phyloP scores from a whole-genome alignment of 192 early-diverging fungal genomes.

The Dispira simplex region DNA sequence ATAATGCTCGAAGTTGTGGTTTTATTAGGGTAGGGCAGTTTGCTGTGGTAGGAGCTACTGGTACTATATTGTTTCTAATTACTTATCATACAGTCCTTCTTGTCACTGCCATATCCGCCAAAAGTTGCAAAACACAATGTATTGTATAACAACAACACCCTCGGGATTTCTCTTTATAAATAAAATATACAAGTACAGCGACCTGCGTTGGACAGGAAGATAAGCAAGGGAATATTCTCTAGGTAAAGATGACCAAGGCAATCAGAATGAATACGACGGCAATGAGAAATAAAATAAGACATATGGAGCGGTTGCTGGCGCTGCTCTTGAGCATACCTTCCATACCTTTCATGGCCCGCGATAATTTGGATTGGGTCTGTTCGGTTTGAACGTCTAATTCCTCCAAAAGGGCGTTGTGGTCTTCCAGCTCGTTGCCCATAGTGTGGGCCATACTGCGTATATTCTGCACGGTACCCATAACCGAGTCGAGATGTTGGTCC shows the following conservation, averaged over 20 bases:
- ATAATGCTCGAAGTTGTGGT: no score
- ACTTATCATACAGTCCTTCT: no score
- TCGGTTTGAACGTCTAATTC: conserved; percentile 3
- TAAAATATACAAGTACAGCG: neutral
- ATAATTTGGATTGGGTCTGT: conserved; percentile 7
- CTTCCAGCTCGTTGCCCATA: conserved; percentile 9
- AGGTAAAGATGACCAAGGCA: conserved; percentile 10
- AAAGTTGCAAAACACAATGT: no score
- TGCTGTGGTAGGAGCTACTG: no score
- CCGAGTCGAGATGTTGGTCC: conserved; percentile 9
- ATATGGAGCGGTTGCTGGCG: conserved; percentile 1
- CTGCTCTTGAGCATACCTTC: neutral
- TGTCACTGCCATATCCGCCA: no score
- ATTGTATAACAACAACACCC: neutral
- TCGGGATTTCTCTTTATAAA: neutral
- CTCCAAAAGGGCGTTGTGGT: conserved; percentile 9
- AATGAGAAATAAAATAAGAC: neutral
- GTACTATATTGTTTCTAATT: neutral
- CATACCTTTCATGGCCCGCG: conserved; percentile 7
- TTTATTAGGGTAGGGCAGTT: no score
- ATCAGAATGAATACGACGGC: neutral
- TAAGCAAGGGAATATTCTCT: neutral
- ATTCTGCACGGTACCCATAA: conserved; percentile 8
- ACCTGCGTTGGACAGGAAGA: neutral
- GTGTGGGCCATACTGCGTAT: conserved; percentile 9